Evolutionary conservation across 2,329 filamentous ascomycete genomes (phyloP).

Genomic region (Nectriaceae sp.): DNA sequence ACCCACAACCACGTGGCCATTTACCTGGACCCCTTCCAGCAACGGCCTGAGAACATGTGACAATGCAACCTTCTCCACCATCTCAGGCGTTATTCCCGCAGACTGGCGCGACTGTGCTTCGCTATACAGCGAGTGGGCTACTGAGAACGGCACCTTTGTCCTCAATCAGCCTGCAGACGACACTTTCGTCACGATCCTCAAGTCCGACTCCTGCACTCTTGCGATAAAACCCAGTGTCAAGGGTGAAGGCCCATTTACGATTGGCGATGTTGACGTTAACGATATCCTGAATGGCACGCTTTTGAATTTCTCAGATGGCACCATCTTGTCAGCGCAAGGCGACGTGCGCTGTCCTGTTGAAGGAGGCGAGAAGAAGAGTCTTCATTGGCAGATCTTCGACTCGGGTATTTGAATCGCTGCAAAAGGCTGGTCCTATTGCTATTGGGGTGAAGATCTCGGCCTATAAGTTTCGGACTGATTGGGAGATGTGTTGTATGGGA

Average conservation of each 20-base stretch:
- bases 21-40: slow-evolving; percentile 27
- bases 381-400: slow-evolving; percentile 23
- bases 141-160: slow-evolving; percentile 33
- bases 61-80: slow-evolving; percentile 22
- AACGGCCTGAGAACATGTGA: slow-evolving; percentile 29
- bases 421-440: no score
- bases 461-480: no score
- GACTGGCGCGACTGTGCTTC: slow-evolving; percentile 34
- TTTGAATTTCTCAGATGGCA: slow-evolving; percentile 18
- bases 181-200: slow-evolving; percentile 15
- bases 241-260: slow-evolving; percentile 17
- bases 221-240: slow-evolving; percentile 1
- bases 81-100: slow-evolving; percentile 23
- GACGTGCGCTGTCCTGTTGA: slow-evolving; percentile 19
- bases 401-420: slow-evolving; percentile 3
- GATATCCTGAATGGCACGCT: slow-evolving; percentile 22
- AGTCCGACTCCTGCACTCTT: slow-evolving; percentile 11
- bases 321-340: slow-evolving; percentile 21
- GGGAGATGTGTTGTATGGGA: no score
- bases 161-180: slow-evolving; percentile 18
- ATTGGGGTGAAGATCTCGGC: not conserved
- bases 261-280: slow-evolving; percentile 28
- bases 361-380: slow-evolving; percentile 13
- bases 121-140: slow-evolving; percentile 31
- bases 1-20: no score